A percentile compares a stretch with the other conserved stretches of the same genome.
Evolutionary conservation across 176 grass and related monocot species (phyloP).

Genomic region (Typha latifolia): DNA sequence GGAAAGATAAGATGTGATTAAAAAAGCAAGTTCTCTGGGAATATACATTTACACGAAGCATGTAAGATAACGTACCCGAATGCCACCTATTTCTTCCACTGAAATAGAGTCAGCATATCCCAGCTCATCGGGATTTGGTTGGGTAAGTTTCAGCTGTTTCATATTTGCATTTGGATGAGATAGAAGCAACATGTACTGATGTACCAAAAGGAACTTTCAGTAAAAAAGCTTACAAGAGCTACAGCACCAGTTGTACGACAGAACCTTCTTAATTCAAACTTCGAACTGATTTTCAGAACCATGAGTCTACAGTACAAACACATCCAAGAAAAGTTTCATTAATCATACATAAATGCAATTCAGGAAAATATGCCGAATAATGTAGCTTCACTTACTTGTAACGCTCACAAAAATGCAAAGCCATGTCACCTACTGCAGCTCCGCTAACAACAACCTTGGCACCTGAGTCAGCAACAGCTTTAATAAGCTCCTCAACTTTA

Average conservation of each 20-base stretch:
- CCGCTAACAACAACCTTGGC: conserved; percentile 92
- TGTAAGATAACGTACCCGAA: conserved; percentile 35
- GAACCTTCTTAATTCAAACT: conserved; percentile 91
- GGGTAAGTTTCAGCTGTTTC: conserved; percentile 77
- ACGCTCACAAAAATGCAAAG: conserved; percentile 94
- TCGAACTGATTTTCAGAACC: conserved; percentile 88
- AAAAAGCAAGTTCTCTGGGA: neutral
- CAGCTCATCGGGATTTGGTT: conserved; percentile 64
- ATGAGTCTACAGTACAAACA: conserved; percentile 48
- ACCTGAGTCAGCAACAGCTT: conserved; percentile 83
- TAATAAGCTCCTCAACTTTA: conserved; percentile 95
- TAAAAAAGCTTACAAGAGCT: conserved; percentile 58
- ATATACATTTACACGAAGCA: neutral
- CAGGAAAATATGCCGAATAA: neutral
- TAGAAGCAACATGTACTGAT: neutral
- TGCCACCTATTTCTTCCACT: conserved; percentile 80
- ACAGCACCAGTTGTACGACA: conserved; percentile 82
- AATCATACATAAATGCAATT: neutral
- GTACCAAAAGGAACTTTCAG: conserved; percentile 1
- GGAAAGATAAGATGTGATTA: neutral
- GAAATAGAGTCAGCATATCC: conserved; percentile 85
- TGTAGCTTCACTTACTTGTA: conserved; percentile 61
- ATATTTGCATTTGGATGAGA: conserved; percentile 11
- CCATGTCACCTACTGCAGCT: conserved; percentile 94
- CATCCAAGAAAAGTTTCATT: too few species aligned